Evolutionary conservation across 116 monocot genomes (phyloP).

Genomic region (Zostera marina): DNA sequence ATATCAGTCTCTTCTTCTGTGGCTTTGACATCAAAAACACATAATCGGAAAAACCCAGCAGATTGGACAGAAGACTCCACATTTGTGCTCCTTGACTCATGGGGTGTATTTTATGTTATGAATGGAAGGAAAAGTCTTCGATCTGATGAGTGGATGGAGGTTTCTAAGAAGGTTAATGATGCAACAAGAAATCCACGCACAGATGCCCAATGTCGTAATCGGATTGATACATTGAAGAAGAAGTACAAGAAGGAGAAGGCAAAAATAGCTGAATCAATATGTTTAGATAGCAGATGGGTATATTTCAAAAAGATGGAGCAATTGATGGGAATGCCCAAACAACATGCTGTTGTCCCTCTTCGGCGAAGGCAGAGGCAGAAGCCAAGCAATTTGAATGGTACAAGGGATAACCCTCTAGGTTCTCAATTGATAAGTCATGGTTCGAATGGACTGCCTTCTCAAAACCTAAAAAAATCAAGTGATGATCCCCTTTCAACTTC

Average conservation of each 20-base stretch:
- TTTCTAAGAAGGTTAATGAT: slow-evolving; percentile 50
- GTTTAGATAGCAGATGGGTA: slow-evolving; percentile 40
- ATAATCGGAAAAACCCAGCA: slow-evolving; percentile 11
- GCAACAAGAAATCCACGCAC: slow-evolving; percentile 27
- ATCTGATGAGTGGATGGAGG: slow-evolving; percentile 85
- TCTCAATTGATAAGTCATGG: slow-evolving; percentile 13
- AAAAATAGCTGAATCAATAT: slow-evolving; percentile 17
- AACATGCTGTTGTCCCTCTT: neutral
- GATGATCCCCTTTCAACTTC: slow-evolving; percentile 13
- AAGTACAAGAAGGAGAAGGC: slow-evolving; percentile 94
- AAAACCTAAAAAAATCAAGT: slow-evolving; percentile 8
- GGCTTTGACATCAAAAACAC: neutral
- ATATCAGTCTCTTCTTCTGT: neutral
- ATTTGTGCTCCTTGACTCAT: slow-evolving; percentile 66
- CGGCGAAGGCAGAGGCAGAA: slow-evolving; percentile 6
- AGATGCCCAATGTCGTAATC: slow-evolving; percentile 73
- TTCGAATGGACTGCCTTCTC: slow-evolving; percentile 51
- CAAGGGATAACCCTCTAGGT: slow-evolving; percentile 45
- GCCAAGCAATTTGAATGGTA: slow-evolving; percentile 23
- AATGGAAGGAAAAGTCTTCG: slow-evolving; percentile 64
- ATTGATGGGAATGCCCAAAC: slow-evolving; percentile 35
- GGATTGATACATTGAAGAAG: slow-evolving; percentile 79
- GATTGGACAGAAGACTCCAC: slow-evolving; percentile 92
- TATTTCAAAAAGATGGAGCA: slow-evolving; percentile 73
- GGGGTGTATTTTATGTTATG: slow-evolving; percentile 64